A percentile compares a stretch with the other conserved stretches of the same genome.
These are phyloP conservation scores for Pyronema omphalodes DNA, from an alignment of 495 filamentous ascomycete genomes.

Conservation along the genomic window DNA sequence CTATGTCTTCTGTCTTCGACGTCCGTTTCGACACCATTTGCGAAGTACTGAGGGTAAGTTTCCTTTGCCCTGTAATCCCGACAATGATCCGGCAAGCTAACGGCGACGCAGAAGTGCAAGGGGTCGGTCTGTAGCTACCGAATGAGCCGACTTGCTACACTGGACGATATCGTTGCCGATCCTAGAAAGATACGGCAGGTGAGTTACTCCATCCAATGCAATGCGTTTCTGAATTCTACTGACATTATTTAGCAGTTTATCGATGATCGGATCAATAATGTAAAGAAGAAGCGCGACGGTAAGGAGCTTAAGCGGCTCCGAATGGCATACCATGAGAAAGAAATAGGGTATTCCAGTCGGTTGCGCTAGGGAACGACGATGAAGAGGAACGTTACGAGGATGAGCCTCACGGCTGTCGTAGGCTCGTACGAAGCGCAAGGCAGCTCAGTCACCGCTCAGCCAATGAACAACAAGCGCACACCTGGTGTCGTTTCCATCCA, in stretches of 20 bases:
- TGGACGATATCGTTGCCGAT: constrained; percentile 17
- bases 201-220: background rate
- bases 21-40: background rate
- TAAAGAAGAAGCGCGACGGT: constrained; percentile 19
- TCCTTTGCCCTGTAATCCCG: background rate
- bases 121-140: constrained; percentile 17
- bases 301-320: constrained; percentile 10
- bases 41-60: background rate
- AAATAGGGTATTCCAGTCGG: too few relatives aligned
- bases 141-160: constrained; percentile 18
- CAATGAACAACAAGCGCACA: too few relatives aligned
- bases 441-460: too few relatives aligned
- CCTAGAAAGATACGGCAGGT: constrained; percentile 16
- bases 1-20: background rate
- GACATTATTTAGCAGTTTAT: constrained; percentile 14
- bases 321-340: background rate
- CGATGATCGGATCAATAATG: constrained; percentile 21
- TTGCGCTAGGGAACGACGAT: too few relatives aligned
- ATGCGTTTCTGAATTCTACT: background rate
- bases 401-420: too few relatives aligned
- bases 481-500: too few relatives aligned
- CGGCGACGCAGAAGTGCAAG: constrained; percentile 10
- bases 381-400: too few relatives aligned
- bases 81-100: background rate
- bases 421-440: too few relatives aligned